Evolutionary conservation across 352 stramenopile genomes (phyloP).

Genomic region (Plasmopara muralis): DNA sequence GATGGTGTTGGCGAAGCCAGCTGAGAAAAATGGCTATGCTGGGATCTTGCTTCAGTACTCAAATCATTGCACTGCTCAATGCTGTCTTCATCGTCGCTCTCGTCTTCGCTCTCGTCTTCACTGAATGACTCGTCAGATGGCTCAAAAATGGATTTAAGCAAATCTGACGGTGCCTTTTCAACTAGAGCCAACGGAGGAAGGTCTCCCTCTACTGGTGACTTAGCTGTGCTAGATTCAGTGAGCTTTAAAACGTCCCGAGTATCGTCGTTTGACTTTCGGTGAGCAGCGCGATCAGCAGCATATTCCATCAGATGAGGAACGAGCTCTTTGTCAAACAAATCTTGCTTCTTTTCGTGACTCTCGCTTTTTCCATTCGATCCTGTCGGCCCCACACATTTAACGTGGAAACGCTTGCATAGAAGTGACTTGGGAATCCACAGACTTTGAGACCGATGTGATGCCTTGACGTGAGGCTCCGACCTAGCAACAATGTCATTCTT

Average conservation of each 20-base stretch:
- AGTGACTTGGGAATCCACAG: slow-evolving; percentile 60
- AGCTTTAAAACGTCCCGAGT: background rate
- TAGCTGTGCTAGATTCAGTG: background rate
- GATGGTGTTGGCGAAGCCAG: background rate
- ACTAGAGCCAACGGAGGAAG: slow-evolving; percentile 34
- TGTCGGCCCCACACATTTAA: slow-evolving; percentile 48
- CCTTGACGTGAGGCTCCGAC: slow-evolving; percentile 19
- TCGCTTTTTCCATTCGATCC: slow-evolving; percentile 15
- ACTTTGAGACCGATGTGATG: slow-evolving; percentile 42
- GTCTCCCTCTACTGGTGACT: slow-evolving; percentile 13
- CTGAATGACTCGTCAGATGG: slow-evolving; percentile 50
- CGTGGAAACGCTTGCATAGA: slow-evolving; percentile 79
- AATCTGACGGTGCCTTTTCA: slow-evolving; percentile 36
- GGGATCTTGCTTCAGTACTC: background rate
- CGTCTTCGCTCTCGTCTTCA: slow-evolving; percentile 29
- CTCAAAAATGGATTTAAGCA: slow-evolving; percentile 82
- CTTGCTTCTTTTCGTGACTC: slow-evolving; percentile 23
- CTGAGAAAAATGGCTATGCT: background rate
- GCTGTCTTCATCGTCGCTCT: slow-evolving; percentile 17
- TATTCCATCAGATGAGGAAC: slow-evolving; percentile 65
- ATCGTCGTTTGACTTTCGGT: background rate
- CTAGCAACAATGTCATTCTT: background rate
- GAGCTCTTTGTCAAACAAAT: slow-evolving; percentile 69
- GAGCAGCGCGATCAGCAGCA: slow-evolving; percentile 32
- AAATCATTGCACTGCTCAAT: slow-evolving; percentile 3